Percentiles rank a stretch among this genome's conserved stretches.
Evolutionary conservation across 1,284 basidiomycete genomes (phyloP).

Genomic region (Naganishia cerealis): DNA sequence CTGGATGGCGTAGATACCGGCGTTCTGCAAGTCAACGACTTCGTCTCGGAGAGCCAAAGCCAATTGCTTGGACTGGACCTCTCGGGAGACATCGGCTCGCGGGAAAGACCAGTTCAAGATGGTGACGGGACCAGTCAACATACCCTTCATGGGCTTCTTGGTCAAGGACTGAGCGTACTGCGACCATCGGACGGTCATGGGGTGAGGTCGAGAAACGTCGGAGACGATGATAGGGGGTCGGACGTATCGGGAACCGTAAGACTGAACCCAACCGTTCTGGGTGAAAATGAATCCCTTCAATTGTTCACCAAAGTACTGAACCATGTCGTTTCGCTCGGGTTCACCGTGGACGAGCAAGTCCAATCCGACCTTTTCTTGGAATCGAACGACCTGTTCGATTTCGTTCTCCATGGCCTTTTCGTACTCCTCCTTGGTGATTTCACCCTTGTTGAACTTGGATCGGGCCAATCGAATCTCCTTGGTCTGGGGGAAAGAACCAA

Average conservation of each 20-base stretch:
- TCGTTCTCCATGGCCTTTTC: conserved; percentile 99
- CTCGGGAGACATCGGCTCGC: conserved; percentile 93
- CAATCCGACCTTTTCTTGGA: conserved; percentile 95
- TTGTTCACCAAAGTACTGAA: conserved; percentile 99
- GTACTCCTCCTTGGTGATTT: conserved; percentile 84
- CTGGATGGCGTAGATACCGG: conserved; percentile 96
- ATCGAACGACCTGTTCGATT: conserved; percentile 87
- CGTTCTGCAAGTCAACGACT: conserved; percentile 95
- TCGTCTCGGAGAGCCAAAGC: conserved; percentile 98
- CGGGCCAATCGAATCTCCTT: conserved; percentile 97
- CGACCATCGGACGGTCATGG: conserved; percentile 98
- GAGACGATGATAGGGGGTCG: conserved; percentile 98
- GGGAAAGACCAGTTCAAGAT: conserved; percentile 99
- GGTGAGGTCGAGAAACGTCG: conserved; percentile 86
- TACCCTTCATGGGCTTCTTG: conserved; percentile 97
- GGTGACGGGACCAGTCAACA: conserved; percentile 57
- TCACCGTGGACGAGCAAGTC: conserved; percentile 99
- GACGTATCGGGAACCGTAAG: conserved; percentile 83
- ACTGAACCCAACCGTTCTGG: conserved; percentile 99
- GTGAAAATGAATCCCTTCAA: conserved; percentile 95
- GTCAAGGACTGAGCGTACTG: conserved; percentile 94
- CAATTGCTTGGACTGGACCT: conserved; percentile 97
- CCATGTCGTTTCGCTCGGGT: conserved; percentile 99
- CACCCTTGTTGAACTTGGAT: conserved; percentile 90
- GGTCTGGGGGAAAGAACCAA: conserved; percentile 99